Percentiles rank a stretch among this genome's conserved stretches.
Evolutionary conservation across 306 rosid species (phyloP).

Genomic region (Pterocarpus macrocarpus): DNA sequence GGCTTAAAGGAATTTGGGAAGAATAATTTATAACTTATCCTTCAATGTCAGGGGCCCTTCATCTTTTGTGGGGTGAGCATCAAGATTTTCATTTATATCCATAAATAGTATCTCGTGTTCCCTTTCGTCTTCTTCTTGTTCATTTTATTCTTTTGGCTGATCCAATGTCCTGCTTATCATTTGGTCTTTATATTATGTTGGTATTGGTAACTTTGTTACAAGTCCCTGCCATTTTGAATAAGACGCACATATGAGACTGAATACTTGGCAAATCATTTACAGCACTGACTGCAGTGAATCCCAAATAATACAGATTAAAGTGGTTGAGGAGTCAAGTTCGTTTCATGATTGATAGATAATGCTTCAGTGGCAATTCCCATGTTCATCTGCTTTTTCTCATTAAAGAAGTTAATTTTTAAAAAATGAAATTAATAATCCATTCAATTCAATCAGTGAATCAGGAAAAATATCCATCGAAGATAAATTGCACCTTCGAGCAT

Average conservation of each 20-base stretch:
- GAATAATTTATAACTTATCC: background rate
- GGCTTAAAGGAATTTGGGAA: background rate
- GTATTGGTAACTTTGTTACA: slow-evolving; percentile 36
- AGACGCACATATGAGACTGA: slow-evolving; percentile 48
- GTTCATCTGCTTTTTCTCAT: background rate
- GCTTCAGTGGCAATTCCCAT: slow-evolving; percentile 37
- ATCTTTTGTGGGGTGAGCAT: background rate
- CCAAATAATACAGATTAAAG: slow-evolving; percentile 48
- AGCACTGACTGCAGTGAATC: slow-evolving; percentile 36
- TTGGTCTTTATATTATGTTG: slow-evolving; percentile 48
- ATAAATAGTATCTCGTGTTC: slow-evolving; percentile 21
- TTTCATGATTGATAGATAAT: slow-evolving; percentile 45
- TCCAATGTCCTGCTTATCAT: slow-evolving; percentile 29
- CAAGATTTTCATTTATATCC: background rate
- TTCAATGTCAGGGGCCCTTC: background rate
- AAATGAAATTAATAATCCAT: background rate
- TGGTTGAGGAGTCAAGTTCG: slow-evolving; percentile 50
- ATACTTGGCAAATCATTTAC: slow-evolving; percentile 43
- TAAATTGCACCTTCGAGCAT: slow-evolving; percentile 10
- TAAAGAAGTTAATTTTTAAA: background rate
- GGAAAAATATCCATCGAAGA: background rate
- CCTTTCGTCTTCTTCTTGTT: slow-evolving; percentile 46
- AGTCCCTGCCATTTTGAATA: slow-evolving; percentile 39
- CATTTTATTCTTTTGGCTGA: slow-evolving; percentile 47
- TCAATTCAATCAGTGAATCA: background rate